phyloP scores from a whole-genome alignment of 2,329 filamentous ascomycete species.

The Botrytis byssoidea region DNA sequence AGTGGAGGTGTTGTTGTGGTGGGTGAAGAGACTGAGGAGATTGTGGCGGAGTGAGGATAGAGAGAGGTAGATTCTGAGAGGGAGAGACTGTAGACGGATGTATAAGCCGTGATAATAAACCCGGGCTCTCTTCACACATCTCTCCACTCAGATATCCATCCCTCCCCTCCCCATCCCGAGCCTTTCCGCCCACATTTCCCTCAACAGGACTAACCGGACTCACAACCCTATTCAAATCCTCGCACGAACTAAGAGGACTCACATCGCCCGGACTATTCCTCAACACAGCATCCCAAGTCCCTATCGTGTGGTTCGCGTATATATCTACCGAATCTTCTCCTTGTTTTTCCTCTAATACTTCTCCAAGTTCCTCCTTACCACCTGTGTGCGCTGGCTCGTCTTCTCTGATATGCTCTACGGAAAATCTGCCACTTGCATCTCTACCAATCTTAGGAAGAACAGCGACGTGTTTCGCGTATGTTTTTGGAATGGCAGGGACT shows the following conservation, averaged over 20 bases:
- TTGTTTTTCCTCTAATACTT: background rate
- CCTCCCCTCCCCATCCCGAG: background rate
- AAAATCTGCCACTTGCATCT: background rate
- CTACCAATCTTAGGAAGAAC: background rate
- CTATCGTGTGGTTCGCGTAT: background rate
- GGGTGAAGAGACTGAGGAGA: background rate
- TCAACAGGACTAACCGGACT: background rate
- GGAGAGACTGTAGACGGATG: background rate
- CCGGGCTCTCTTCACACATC: background rate
- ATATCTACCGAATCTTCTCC: background rate
- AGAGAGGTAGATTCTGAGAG: background rate
- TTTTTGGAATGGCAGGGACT: background rate
- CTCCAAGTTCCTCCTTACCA: no score
- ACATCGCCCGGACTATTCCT: background rate
- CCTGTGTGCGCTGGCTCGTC: background rate
- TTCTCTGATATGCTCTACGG: background rate
- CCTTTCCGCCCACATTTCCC: background rate
- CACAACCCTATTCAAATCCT: background rate
- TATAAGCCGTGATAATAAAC: no score
- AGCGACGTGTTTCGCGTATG: background rate
- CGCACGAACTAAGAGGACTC: background rate
- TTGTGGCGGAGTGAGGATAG: background rate
- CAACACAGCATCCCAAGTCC: background rate
- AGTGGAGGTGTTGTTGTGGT: background rate
- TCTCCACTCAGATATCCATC: background rate